These are phyloP conservation scores for Pharus latifolius DNA, from an alignment of 176 grass and related monocot species.

Conservation along the genomic window DNA sequence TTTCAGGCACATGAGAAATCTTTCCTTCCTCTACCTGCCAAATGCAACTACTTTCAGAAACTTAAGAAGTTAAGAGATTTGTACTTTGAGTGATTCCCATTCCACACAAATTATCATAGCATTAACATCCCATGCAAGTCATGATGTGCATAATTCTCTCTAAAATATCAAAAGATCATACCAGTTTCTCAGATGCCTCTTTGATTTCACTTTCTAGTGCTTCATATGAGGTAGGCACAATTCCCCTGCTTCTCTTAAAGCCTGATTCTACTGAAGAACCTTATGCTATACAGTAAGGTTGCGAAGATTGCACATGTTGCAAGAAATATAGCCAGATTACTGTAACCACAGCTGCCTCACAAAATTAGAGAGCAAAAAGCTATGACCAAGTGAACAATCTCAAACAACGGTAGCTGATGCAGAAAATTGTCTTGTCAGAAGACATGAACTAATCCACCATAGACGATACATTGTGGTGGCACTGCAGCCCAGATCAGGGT, in stretches of 20 bases:
- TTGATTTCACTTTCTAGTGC: slow-evolving; percentile 78
- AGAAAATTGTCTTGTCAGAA: no score
- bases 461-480: slow-evolving; percentile 12
- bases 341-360: no score
- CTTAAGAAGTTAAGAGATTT: neutral
- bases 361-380: no score
- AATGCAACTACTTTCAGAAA: slow-evolving; percentile 6
- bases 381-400: no score
- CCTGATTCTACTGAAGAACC: no score
- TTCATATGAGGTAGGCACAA: slow-evolving; percentile 98
- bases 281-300: no score
- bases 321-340: no score
- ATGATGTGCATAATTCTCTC: neutral
- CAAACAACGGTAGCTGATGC: no score
- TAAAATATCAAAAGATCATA: slow-evolving; percentile 17
- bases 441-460: slow-evolving; percentile 95
- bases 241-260: slow-evolving; percentile 80
- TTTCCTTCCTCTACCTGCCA: slow-evolving; percentile 84
- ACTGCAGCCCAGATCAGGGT: no score
- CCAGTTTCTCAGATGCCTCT: slow-evolving; percentile 84
- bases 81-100: neutral
- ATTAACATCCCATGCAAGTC: neutral
- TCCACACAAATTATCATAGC: neutral
- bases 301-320: slow-evolving; percentile 15
- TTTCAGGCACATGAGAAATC: slow-evolving; percentile 63